These are phyloP conservation scores for Tritrichomonas musculus DNA, from an alignment of 208 protist species.

Conservation along the genomic window DNA sequence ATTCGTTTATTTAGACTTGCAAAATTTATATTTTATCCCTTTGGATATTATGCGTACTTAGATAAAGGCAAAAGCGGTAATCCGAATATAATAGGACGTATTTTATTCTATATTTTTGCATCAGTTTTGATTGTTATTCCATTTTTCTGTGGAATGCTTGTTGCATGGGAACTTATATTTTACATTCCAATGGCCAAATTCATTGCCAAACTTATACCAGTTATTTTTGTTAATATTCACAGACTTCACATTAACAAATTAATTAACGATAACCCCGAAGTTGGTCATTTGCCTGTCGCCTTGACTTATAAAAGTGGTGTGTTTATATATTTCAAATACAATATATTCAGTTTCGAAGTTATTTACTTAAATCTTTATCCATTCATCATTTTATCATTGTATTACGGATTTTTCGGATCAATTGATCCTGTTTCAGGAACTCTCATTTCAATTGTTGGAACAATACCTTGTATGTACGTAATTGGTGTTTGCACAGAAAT, in stretches of 20 bases:
- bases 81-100: neutral
- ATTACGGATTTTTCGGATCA: neutral
- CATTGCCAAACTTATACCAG: neutral
- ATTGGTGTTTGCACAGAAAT: conserved; percentile 26
- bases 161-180: conserved; percentile 6
- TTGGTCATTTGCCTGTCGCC: neutral
- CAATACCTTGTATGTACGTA: conserved; percentile 14
- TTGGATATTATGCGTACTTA: neutral
- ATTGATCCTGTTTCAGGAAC: neutral
- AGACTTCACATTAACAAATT: neutral
- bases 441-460: neutral
- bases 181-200: conserved; percentile 28
- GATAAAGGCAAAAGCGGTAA: neutral
- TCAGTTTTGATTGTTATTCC: neutral
- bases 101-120: conserved; percentile 15
- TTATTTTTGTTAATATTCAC: neutral
- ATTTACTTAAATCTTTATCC: neutral
- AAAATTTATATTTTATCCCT: neutral
- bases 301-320: neutral
- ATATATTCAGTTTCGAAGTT: neutral
- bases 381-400: neutral
- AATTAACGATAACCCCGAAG: neutral
- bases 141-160: neutral
- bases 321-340: neutral
- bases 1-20: neutral